phyloP scores from a whole-genome alignment of 148 eudicot genomes.

The Vaccinium myrtillus region DNA sequence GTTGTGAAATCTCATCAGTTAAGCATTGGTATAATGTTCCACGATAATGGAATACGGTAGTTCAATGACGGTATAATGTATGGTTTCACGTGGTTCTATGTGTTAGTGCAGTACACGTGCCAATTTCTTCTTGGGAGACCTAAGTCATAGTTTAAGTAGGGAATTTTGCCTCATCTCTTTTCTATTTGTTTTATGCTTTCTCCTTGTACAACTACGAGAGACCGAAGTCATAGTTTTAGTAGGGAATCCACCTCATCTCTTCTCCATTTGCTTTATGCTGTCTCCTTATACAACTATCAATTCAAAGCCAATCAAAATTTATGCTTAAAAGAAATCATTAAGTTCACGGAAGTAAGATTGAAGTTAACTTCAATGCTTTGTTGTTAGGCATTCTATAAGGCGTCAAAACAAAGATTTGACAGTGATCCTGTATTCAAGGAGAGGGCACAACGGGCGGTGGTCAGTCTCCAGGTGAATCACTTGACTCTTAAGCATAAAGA shows the following conservation, averaged over 20 bases:
- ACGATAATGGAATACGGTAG: background rate
- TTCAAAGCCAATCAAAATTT: background rate
- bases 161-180: background rate
- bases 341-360: background rate
- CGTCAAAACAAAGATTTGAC: slow-evolving; percentile 84
- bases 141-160: background rate
- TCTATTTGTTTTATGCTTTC: background rate
- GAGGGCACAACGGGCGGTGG: slow-evolving; percentile 93
- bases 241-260: background rate
- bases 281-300: background rate
- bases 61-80: background rate
- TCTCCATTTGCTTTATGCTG: slow-evolving; percentile 9
- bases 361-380: slow-evolving; percentile 14
- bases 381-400: slow-evolving; percentile 82
- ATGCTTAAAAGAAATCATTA: background rate
- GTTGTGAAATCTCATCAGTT: background rate
- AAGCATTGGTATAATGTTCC: background rate
- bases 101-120: background rate
- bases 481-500: background rate
- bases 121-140: background rate
- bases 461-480: slow-evolving; percentile 80
- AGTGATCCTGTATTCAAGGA: slow-evolving; percentile 83
- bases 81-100: background rate
- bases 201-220: background rate
- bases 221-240: background rate